These are phyloP conservation scores for Ustilago hordei DNA, from an alignment of 1,284 basidiomycete genomes.

Conservation along the genomic window DNA sequence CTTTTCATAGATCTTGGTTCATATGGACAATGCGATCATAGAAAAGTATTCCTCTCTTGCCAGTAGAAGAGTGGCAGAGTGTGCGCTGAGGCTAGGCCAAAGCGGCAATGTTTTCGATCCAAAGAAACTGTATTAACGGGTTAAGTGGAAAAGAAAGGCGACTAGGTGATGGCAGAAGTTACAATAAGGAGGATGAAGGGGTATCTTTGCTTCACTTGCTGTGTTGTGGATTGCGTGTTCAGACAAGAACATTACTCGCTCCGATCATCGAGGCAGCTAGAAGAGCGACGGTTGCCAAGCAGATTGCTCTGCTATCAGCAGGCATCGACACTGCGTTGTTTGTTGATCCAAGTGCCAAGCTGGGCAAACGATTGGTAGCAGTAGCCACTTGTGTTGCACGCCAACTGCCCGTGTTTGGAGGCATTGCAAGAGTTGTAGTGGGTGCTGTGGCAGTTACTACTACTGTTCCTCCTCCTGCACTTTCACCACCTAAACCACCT, in stretches of 20 bases:
- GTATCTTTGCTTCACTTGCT: neutral
- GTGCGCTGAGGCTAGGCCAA: too few relatives aligned
- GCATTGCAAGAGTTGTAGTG: conserved; percentile 9
- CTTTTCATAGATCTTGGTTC: neutral
- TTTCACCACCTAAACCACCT: too few relatives aligned
- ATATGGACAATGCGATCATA: neutral
- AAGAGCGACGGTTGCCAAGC: neutral
- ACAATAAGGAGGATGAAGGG: neutral
- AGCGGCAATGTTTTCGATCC: too few relatives aligned
- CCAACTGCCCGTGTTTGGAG: too few relatives aligned
- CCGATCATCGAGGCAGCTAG: neutral
- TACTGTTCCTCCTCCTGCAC: conserved; percentile 20
- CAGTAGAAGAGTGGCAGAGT: too few relatives aligned
- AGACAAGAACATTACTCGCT: too few relatives aligned
- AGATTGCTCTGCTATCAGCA: neutral
- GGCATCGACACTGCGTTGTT: neutral
- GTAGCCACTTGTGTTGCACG: conserved; percentile 9
- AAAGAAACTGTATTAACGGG: too few relatives aligned
- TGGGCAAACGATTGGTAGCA: conserved; percentile 18
- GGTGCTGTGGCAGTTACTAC: conserved; percentile 34
- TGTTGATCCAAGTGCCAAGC: conserved; percentile 12
- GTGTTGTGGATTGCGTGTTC: too few relatives aligned
- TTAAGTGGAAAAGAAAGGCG: too few relatives aligned
- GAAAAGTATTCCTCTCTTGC: too few relatives aligned
- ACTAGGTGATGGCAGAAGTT: too few relatives aligned